These are phyloP conservation scores for Agapanthus africanus DNA, from an alignment of 106 monocot genomes.

Conservation along the genomic window DNA sequence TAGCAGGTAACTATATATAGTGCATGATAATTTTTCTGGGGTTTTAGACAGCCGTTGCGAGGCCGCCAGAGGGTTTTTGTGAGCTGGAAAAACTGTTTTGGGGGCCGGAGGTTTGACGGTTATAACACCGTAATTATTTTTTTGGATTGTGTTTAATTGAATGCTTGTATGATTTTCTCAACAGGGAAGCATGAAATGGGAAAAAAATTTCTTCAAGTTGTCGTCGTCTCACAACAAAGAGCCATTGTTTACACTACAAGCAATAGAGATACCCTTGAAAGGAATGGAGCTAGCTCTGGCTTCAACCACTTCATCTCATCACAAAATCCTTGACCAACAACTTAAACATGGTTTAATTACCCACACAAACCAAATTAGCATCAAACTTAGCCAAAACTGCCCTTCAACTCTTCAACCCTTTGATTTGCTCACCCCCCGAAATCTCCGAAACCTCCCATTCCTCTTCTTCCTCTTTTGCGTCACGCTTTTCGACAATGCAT, in stretches of 20 bases:
- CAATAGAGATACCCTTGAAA: conserved; percentile 28
- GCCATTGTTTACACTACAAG: conserved; percentile 21
- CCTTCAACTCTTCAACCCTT: conserved; percentile 1
- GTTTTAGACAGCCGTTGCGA: no score
- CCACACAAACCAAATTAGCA: conserved; percentile 26
- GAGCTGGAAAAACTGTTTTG: no score
- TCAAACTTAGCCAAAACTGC: conserved; percentile 6
- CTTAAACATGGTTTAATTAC: conserved; percentile 15
- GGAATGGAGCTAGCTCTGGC: conserved; percentile 54
- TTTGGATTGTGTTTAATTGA: no score
- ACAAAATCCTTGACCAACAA: conserved; percentile 9
- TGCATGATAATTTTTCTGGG: no score
- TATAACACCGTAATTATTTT: no score
- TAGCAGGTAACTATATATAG: no score
- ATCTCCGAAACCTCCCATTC: conserved; percentile 24
- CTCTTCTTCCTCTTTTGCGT: conserved; percentile 67
- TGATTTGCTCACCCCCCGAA: not conserved
- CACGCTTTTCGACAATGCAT: conserved; percentile 19
- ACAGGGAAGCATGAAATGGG: conserved; percentile 48
- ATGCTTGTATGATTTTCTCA: not conserved
- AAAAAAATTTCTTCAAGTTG: conserved; percentile 24
- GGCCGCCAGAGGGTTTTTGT: no score
- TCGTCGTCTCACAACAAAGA: not conserved
- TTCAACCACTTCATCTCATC: conserved; percentile 13
- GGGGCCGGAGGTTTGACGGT: no score